Evolutionary conservation across 2,329 filamentous ascomycete species (phyloP).

Genomic region (Cladorrhinum sp.): DNA sequence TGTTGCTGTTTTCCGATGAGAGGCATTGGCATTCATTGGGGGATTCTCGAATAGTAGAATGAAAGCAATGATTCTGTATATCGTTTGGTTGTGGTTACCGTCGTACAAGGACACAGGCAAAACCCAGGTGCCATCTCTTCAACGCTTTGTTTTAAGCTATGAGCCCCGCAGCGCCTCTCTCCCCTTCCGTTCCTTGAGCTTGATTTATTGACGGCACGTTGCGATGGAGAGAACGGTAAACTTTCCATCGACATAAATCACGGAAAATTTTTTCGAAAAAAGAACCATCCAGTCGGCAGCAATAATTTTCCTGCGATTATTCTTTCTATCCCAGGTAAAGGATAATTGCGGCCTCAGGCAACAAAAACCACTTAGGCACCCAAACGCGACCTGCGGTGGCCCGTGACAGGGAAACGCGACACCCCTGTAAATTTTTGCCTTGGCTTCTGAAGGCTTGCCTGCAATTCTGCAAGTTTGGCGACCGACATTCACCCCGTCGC

Average conservation of each 20-base stretch:
- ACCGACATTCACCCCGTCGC: conserved; percentile 16
- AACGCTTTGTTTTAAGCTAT: neutral
- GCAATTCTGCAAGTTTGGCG: conserved; percentile 5
- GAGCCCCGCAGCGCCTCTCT: neutral
- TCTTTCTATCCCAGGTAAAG: neutral
- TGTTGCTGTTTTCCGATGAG: neutral
- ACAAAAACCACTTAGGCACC: conserved; percentile 23
- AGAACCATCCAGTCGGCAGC: neutral
- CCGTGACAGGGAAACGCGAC: conserved; percentile 27
- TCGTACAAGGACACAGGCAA: neutral
- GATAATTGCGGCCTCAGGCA: conserved; percentile 19
- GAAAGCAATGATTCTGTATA: neutral
- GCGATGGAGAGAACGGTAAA: neutral
- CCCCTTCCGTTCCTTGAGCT: neutral
- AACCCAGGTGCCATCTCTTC: neutral
- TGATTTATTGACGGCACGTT: neutral
- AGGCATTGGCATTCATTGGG: conserved; percentile 6
- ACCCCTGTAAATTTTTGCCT: conserved; percentile 25
- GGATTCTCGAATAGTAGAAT: conserved; percentile 2
- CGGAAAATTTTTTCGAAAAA: neutral
- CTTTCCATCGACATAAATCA: neutral
- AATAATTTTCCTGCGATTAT: neutral
- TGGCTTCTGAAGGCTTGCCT: conserved; percentile 21
- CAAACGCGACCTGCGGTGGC: conserved; percentile 18
- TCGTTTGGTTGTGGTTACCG: neutral